Evolutionary conservation across 768 basidiomycete species (phyloP), one percentile per base, ranked within the genome.

Genomic region (Mycena polygramma): DNA sequence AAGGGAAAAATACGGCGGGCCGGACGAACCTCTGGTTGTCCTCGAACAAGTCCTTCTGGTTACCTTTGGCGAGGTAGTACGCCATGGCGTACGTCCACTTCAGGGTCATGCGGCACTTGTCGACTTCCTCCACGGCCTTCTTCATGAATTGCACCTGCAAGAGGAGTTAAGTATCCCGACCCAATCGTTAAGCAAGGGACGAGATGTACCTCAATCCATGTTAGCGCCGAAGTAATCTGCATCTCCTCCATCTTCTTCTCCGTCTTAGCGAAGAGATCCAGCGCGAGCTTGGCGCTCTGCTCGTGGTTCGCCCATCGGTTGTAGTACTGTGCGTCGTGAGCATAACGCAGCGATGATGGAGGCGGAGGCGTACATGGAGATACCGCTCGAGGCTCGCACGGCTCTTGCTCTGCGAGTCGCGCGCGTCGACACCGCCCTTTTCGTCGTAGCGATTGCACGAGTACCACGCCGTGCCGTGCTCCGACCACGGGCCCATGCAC

Each of bases 201-300:
- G 52, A 26, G 11, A 66, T 71, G 15, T 14, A 92, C 96, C 82
- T 99, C 97, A 74, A 99, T 99, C 98, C 98, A 99, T 2, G 96
- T 96, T 46, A 99, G 83, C 64, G 91, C 87, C 2, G 95, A 96
- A 14, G 91, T 92, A 72, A 96, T 88, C 84, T 99, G 98, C 93
- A 99, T 97, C 82, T 98, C 96, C 81, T 98, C 96, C 98, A 99
- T 99, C 91, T 98, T 98, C 89, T 97, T 96, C 88, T 99, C 97
- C 15, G 97, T 98, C 85, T 96, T 96, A 65, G 87, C 87, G 80
- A 97, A 97, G 49, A 99, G 85, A 73, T 98, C 96, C 19, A 94
- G 80, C 20, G 97, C 96, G 59, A 99, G 91, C 82, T 96, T 97
- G 59, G 97, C 96, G n/a, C 97, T 98, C 79, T 98, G 97, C 78